Evolutionary conservation across 2,329 filamentous ascomycete species (phyloP), one percentile per base, ranked within the genome.

Genomic region (Chalaropsis ovoidea): DNA sequence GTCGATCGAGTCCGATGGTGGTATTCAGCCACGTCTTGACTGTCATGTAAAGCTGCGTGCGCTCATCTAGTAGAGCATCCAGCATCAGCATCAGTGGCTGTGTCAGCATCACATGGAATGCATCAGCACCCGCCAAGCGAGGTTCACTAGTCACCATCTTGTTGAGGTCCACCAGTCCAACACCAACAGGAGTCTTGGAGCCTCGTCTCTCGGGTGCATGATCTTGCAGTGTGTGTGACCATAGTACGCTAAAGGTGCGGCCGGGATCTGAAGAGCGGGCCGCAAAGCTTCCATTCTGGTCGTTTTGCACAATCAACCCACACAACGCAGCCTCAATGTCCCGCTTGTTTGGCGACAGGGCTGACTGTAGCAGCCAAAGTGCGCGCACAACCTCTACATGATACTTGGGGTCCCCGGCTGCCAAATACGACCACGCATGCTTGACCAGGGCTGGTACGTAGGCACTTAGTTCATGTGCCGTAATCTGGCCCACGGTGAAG

Each of bases 321-420:
- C 85, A 82, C 49, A 95, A 83, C 0, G 89, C 84, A 27, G 89
- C 90, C 74, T 96, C 92, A 3, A 96, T 86, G 58, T 91, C 84
- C 63, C 88, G 85, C 70, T 86, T 86, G 1, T 81, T 77, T 47
- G 81, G 77, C 1, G 86, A 83, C 13, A 95, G 81, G 0, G 85
- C 82, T 27, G 81, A 83, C 70, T 97, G 91, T 63, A 99, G 77
- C 69, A 90, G 85, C 89, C 94, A 95, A 47, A 99, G 77, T 70
- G 86, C 87, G 66, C 89, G 85, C 8, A 95, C 89, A 19, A 91
- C 87, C 76, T 99, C 95, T 41, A 99, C 92, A 72, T 97, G 94
- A 70, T 93, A 95, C 72, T 96, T 96, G 0, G 92, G 91, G 68
- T 87, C 86, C 13, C 86, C 81, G n/a, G 89, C 86, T 0, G 90